Base-by-base conservation (phyloP, 257 asterid genomes). In the Buddleja alternifolia region DNA sequence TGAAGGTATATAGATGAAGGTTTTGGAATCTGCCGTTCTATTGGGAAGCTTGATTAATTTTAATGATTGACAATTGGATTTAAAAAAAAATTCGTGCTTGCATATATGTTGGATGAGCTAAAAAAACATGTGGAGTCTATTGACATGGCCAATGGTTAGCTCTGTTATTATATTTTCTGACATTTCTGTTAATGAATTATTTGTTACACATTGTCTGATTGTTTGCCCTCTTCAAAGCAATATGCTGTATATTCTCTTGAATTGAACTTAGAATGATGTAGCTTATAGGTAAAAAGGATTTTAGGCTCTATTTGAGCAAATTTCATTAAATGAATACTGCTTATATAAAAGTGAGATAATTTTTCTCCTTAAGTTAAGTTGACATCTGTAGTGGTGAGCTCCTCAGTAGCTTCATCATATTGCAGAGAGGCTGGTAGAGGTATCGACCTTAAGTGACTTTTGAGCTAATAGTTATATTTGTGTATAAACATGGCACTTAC, bases 61-160 rank as follows among this genome's bases (percentile, higher is more conserved):
- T 4, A 21, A 11, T 7, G 8, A n/a, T n/a, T 25, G 36, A 53
- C 29, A 52, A 25, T 45, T n/a, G 11, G 52, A 51, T 29, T 55
- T 55, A n/a, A n/a, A n/a, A 61, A 15, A 63, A 7, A 6, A 37
- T 20, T 12, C 16, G 2, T 73, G 53, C 20, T 70, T 62, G 59
- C 82, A 91, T 96, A 74, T 77, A 74, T 94, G 89, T 63, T 90
- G 85, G 96, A 94, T 80, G 99, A 94, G 88, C 84, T 91, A 8
- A 92, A 94, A 74, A 96, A 94, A 47, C 99, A 94, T 51, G 99
- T 94, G 1, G 97, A 91, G 72, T 83, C 92, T 4, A 89, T 94
- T 50, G 99, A 94, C 76, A 83, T 82, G 85, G 99, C 99, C 32
- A 89, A 94, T 76, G 99, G 99, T 94, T 67, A 82, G 97, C 78